Conservation (phyloP, 2,329 filamentous ascomycete species). For the Hymenoscyphus fraxineus region DNA sequence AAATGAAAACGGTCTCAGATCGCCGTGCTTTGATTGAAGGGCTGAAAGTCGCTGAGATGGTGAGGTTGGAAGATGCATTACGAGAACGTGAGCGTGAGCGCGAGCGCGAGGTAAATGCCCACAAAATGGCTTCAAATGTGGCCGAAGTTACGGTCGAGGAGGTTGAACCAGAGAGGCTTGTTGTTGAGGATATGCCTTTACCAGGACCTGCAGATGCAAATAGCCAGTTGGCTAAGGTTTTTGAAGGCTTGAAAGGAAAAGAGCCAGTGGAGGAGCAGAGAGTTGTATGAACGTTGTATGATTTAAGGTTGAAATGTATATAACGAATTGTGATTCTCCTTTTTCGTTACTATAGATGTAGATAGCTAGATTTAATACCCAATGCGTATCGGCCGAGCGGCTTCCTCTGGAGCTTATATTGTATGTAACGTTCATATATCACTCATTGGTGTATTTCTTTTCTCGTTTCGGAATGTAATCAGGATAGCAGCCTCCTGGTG, state of each 20-base stretch:
- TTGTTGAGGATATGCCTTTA: conserved; percentile 8
- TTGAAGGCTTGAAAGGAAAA: neutral
- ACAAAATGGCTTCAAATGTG: neutral
- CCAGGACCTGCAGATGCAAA: neutral
- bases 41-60: conserved; percentile 13
- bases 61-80: neutral
- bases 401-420: neutral
- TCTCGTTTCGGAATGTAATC: too few species aligned
- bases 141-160: neutral
- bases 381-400: neutral
- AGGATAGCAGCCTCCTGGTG: too few species aligned
- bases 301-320: neutral
- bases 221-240: neutral
- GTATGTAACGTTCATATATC: neutral
- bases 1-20: conserved; percentile 16
- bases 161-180: neutral
- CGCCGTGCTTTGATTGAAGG: conserved; percentile 18
- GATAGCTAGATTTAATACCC: neutral
- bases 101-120: too few species aligned
- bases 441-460: too few species aligned
- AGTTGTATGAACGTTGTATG: neutral
- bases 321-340: neutral
- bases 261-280: neutral
- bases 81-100: neutral
- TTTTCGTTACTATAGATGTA: conserved; percentile 4